Conservation (phyloP, 2,329 filamentous ascomycete genomes). For the Penicillium paneum region DNA sequence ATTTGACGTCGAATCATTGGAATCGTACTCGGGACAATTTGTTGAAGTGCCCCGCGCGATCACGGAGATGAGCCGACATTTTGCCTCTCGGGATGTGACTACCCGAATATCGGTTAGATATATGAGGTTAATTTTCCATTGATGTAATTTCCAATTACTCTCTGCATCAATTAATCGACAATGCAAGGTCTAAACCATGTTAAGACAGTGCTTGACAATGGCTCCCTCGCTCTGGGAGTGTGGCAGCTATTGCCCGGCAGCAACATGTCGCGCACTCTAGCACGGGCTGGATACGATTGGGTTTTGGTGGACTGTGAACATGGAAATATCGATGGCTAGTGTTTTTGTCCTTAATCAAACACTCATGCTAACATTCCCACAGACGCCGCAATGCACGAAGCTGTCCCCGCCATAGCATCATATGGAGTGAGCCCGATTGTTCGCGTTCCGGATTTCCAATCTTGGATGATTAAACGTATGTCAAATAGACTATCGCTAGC, state of each 20-base stretch:
- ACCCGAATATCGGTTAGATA: constrained; percentile 3
- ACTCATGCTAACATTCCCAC: not conserved
- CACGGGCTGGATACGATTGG: not conserved
- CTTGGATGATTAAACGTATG: not conserved
- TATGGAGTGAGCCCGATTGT: not conserved
- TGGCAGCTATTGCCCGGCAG: not conserved
- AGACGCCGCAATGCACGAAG: not conserved
- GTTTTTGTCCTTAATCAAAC: not conserved
- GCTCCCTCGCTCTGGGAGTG: not conserved
- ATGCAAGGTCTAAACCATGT: not conserved
- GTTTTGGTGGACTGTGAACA: not conserved
- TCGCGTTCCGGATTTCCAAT: not conserved
- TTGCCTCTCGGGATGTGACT: constrained; percentile 5
- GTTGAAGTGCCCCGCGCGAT: not conserved
- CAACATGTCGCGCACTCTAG: not conserved
- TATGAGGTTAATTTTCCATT: not conserved
- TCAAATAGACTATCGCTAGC: not conserved
- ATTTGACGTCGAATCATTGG: not conserved
- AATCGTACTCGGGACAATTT: not conserved
- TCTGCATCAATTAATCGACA: not conserved
- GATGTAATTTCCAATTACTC: not conserved
- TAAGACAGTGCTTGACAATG: not conserved
- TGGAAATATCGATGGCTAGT: not conserved
- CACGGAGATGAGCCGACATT: constrained; percentile 7
- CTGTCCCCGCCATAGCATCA: not conserved